Evolutionary conservation across 192 early-diverging fungal species (phyloP), one percentile per base, ranked within the genome.

Genomic region (Linnemannia exigua): DNA sequence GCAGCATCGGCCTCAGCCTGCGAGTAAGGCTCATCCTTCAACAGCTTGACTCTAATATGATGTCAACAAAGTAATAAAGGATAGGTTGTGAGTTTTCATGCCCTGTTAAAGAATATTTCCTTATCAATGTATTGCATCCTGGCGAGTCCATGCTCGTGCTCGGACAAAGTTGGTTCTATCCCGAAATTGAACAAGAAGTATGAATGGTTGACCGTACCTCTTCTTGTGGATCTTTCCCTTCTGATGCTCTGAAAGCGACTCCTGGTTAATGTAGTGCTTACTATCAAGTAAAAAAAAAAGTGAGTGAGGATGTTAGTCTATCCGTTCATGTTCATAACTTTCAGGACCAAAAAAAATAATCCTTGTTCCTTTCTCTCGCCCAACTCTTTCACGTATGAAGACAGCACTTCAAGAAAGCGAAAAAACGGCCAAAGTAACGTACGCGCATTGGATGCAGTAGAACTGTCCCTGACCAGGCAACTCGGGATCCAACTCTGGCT

Each of bases 381-480:
- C n/a, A n/a, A n/a, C n/a, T n/a, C n/a, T n/a, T n/a, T n/a, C n/a
- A n/a, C n/a, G n/a, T n/a, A n/a, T n/a, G n/a, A n/a, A n/a, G n/a
- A n/a, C n/a, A n/a, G n/a, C n/a, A n/a, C n/a, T n/a, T n/a, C n/a
- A n/a, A n/a, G n/a, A n/a, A n/a, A n/a, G n/a, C n/a, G n/a, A 74
- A 75, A 37, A n/a, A 37, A 36, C 20, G 11, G 6, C 46, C 31
- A 28, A n/a, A 33, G 38, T 38, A 15, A 90, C 90, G 70, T 89
- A 93, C 90, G 91, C 90, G 89, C 94, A 95, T 71, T 95, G 91
- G 35, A 98, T 87, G 89, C 98, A 99, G 80, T 98, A 97, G 91
- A 95, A 92, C 87, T 97, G 95, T 19, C 97, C 98, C 35, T 95
- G 84, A 15, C 98, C 98, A 36, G 98, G 97, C 77, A 97, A 82